Evolutionary conservation across 176 grass and related monocot genomes (phyloP), one percentile per base, ranked within the genome.

Genomic region (bread wheat (Triticum aestivum)): DNA sequence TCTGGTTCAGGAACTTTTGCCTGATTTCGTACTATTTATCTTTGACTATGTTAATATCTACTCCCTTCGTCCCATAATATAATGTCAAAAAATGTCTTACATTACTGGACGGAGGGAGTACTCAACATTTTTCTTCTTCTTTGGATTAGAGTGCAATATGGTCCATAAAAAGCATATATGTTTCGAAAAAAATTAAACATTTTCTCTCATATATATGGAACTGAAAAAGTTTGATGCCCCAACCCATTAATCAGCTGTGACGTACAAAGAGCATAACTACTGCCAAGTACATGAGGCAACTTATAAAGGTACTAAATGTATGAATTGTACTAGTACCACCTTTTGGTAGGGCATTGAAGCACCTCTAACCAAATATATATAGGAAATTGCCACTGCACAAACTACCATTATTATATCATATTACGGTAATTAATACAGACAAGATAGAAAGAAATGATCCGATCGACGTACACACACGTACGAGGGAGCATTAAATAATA

Each of bases 331-430:
- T 4, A 54, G 9, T 35, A 82, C 47, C 49, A 82, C 65, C 33
- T 82, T 52, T 82, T 5, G 65, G 65, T 7, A 54, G 12, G 23
- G 66, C 30, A 70, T 26, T 54, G 44, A 38, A 82, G 32, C 45
- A 37, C 65, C 30, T 70, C 45, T 58, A 12, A 77, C 52, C 45
- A 82, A 70, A 69, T 54, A 54, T 56, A 82, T 81, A 27, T 69
- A 61, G 79, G 51, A 66, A 24, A 71, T 82, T 65, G 29, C 8
- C 77, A 84, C 76, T 38, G 62, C 82, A 91, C 80, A 88, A 59
- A 69, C 69, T 91, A 88, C 76, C 4, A 91, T 91, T 91, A 88
- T 91, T 91, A 54, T 88, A 56, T 81, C 85, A 81, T 68, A 85
- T 88, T 81, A 85, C 63, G 79, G 70, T 42, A 77, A 84, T 71